Evolutionary conservation across 768 basidiomycete genomes (phyloP), one percentile per base, ranked within the genome.

Genomic region (Suillus luteus): DNA sequence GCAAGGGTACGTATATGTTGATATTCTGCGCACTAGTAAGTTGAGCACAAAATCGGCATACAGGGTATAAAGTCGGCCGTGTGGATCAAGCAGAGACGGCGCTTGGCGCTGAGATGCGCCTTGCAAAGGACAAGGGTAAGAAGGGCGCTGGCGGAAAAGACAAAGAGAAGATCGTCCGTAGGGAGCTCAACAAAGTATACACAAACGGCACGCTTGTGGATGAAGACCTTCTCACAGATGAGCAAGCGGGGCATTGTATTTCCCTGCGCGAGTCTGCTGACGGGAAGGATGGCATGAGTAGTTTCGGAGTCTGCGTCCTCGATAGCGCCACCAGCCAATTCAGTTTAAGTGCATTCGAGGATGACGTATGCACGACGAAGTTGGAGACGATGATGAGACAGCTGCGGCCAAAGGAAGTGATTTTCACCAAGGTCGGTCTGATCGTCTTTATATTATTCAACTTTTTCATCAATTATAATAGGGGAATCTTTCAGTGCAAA

Each of bases 1-100:
- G 86, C 4, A 91, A 92, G 81, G 89, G 89, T 86, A 43, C 6
- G 70, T 58, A 8, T n/a, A 44, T 19, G 15, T 58, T 48, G n/a
- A 19, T 35, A 46, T 54, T 60, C 43, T 43, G 11, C 22, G 33
- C 4, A 17, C 17, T 40, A 44, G 15, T 41, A 41, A 49, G 12
- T 38, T 40, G 55, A 27, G 37, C 35, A 19, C 38, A 48, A 63
- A 33, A 33, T 3, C 43, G 2, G 9, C 11, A 10, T 31, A 43
- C 62, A 91, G 92, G 93, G 0, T 91, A 95, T 78, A 96, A 96
- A 76, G 93, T 99, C 60, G 97, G 97, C 8, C 89, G 93, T 14
- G 97, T 99, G 19, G 96, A 98, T 71, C 97, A 99, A 75, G 87
- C 90, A 0, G 97, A 99, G 79, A 99, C 97, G 0, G 95, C 95